Evolutionary conservation across 2,329 filamentous ascomycete species (phyloP), one percentile per base, ranked within the genome.

Genomic region (Pyrenochaeta sp.): DNA sequence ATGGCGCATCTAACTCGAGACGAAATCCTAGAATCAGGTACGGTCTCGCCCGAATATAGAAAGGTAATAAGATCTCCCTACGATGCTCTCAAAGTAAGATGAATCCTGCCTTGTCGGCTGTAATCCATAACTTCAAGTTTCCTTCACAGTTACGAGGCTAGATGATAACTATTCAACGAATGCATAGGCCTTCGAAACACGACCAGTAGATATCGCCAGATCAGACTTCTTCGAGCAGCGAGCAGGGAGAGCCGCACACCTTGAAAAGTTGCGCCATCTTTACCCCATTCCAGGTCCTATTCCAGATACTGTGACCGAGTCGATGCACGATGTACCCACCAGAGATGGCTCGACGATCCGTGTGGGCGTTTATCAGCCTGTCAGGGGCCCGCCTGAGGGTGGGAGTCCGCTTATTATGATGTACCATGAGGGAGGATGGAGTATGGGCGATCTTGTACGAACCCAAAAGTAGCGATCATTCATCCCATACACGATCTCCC

Each of bases 371-470:
- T 76, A 75, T 48, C 66, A 71, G 47, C 72, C 72, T 12, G 62
- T 67, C 2, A 54, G 49, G 8, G 65, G 63, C 1, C 54, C 60
- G 12, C 65, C 64, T 1, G 57, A 68, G 22, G 66, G 58, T 1
- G 62, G 67, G 7, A 72, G 71, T 30, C 72, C 72, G 2, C 49
- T 74, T 50, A 68, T 73, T 30, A 61, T 73, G 58, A 72, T 72
- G 66, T 77, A 73, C 48, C 81, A 82, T 53, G 80, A 81, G 39
- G 81, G 81, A n/a, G 80, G 77, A 0, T 83, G 77, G 72, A 72
- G 75, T 34, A 74, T 81, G 58, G 81, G 82, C 6, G 77, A 77
- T 58, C 63, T 82, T 39, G 36, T 39, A 39, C 10, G 36, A 39
- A 15, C 15, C 13, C n/a, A 19, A 13, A 3, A 3, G 32, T 3